Percentiles rank a stretch among this genome's conserved stretches.
Evolutionary conservation across 2,329 filamentous ascomycete species (phyloP).

Genomic region (Epicoccum sorghinum): DNA sequence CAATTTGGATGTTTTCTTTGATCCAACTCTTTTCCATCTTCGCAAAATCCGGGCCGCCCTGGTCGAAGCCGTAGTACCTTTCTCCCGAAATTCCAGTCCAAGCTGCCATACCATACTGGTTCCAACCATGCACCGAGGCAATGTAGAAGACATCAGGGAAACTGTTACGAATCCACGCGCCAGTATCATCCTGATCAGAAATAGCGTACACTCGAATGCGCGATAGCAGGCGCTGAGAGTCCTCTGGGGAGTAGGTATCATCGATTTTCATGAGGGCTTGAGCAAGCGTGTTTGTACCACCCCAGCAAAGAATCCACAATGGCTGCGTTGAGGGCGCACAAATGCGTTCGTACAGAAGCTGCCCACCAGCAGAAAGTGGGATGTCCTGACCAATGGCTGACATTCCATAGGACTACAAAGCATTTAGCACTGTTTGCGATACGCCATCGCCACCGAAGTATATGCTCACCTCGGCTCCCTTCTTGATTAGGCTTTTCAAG

Average conservation of each 20-base stretch:
- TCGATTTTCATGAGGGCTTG: constrained; percentile 54
- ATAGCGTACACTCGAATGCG: constrained; percentile 53
- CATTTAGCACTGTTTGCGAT: background rate
- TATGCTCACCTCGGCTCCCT: constrained; percentile 40
- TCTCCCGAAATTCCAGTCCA: constrained; percentile 65
- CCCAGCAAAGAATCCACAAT: constrained; percentile 62
- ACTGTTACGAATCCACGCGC: constrained; percentile 60
- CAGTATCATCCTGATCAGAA: constrained; percentile 65
- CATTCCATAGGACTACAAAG: constrained; percentile 47
- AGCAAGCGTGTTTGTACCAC: constrained; percentile 60
- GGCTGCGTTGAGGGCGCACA: constrained; percentile 49
- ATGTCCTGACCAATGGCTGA: constrained; percentile 37
- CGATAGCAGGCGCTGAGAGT: constrained; percentile 40
- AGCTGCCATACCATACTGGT: constrained; percentile 59
- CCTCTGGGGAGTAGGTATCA: constrained; percentile 37
- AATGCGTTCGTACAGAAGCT: constrained; percentile 54
- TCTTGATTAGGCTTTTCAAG: constrained; percentile 32
- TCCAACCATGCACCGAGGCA: constrained; percentile 61
- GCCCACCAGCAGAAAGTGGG: constrained; percentile 51
- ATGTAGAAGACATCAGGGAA: constrained; percentile 65
- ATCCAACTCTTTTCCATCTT: constrained; percentile 60
- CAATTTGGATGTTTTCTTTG: constrained; percentile 60
- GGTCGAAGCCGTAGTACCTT: constrained; percentile 54
- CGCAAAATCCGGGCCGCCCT: constrained; percentile 56
- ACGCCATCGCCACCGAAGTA: background rate